Conservation (phyloP, 768 basidiomycete species). For the Mycena indigotica region DNA sequence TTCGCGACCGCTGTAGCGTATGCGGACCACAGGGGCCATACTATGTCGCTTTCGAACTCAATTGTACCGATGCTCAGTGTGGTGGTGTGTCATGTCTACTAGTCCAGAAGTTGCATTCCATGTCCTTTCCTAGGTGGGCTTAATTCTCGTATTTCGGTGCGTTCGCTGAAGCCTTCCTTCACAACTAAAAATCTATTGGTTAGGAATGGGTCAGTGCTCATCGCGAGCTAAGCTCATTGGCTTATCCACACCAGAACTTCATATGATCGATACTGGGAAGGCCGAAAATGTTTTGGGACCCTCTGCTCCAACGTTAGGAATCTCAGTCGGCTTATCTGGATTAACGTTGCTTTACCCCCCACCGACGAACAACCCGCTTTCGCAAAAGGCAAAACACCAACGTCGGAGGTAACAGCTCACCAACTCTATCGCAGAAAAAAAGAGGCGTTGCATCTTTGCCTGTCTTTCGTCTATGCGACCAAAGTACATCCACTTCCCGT, state of each 20-base stretch:
- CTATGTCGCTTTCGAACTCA: slow-evolving; percentile 73
- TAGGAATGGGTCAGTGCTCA: slow-evolving; percentile 62
- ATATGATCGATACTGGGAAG: slow-evolving; percentile 88
- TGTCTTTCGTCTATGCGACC: slow-evolving; percentile 72
- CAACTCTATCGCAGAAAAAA: slow-evolving; percentile 70
- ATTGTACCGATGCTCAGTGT: slow-evolving; percentile 88
- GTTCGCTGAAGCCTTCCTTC: slow-evolving; percentile 29
- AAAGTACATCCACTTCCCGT: slow-evolving; percentile 47
- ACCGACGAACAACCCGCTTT: slow-evolving; percentile 44
- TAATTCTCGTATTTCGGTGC: slow-evolving; percentile 85
- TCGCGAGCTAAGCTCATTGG: not conserved
- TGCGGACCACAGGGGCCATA: slow-evolving; percentile 56
- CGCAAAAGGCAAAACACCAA: slow-evolving; percentile 56
- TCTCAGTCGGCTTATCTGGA: slow-evolving; percentile 77
- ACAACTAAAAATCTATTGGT: too few relatives aligned
- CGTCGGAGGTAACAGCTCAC: slow-evolving; percentile 43
- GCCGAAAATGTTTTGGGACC: slow-evolving; percentile 78
- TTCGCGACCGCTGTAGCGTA: slow-evolving; percentile 68
- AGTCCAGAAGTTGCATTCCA: not conserved
- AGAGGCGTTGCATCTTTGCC: slow-evolving; percentile 65
- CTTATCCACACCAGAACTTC: slow-evolving; percentile 57
- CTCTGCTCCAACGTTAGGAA: slow-evolving; percentile 76
- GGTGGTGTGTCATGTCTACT: slow-evolving; percentile 67
- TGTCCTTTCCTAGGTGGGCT: slow-evolving; percentile 61
- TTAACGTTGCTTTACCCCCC: slow-evolving; percentile 71